Evolutionary conservation across 1,284 basidiomycete species (phyloP).

Genomic region (Fomitopsis pinicola): DNA sequence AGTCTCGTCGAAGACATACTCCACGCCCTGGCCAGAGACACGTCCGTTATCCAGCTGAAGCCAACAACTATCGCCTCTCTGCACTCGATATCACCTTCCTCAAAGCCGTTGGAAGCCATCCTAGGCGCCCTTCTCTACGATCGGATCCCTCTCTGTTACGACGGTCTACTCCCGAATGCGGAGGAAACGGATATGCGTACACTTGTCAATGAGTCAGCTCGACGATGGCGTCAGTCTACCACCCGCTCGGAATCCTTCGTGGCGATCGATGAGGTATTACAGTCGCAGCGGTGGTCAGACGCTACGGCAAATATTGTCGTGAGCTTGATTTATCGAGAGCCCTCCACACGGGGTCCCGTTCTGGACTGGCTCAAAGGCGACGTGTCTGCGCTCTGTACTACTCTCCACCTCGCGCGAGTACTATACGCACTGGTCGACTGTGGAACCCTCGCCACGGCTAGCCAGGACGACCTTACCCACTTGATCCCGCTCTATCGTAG

Average conservation of each 20-base stretch:
- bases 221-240: conserved; percentile 21
- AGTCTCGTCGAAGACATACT: conserved; percentile 15
- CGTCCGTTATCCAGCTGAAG: conserved; percentile 6
- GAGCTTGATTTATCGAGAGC: conserved; percentile 38
- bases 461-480: neutral
- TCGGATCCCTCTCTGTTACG: conserved; percentile 38
- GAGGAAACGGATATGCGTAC: conserved; percentile 7
- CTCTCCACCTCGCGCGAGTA: conserved; percentile 18
- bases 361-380: conserved; percentile 28
- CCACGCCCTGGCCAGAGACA: conserved; percentile 6
- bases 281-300: conserved; percentile 35
- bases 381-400: conserved; percentile 20
- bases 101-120: conserved; percentile 39
- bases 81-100: conserved; percentile 30
- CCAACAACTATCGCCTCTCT: conserved; percentile 19
- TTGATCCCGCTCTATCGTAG: conserved; percentile 15
- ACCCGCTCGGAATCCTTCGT: conserved; percentile 18
- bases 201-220: conserved; percentile 12
- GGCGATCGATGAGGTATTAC: conserved; percentile 31
- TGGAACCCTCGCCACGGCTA: neutral
- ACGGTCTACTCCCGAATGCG: conserved; percentile 25
- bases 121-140: conserved; percentile 39
- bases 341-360: conserved; percentile 14
- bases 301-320: conserved; percentile 37
- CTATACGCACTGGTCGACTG: conserved; percentile 15